A percentile compares a stretch with the other conserved stretches of the same genome.
Evolutionary conservation across 2,329 filamentous ascomycete genomes (phyloP).

Genomic region (Waltergamsia citrina): DNA sequence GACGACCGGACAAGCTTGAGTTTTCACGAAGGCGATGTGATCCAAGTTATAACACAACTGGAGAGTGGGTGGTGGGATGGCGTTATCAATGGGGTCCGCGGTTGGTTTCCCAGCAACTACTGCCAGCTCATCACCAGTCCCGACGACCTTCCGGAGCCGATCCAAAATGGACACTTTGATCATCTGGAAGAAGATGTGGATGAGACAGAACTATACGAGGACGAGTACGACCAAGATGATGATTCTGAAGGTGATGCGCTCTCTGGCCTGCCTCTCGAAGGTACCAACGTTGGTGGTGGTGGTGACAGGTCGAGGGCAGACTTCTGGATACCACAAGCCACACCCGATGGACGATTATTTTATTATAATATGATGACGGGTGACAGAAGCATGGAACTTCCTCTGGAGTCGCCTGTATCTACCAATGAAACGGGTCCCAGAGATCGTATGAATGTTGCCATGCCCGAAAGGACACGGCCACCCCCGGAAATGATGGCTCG

Average conservation of each 20-base stretch:
- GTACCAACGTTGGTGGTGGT: slow-evolving; percentile 49
- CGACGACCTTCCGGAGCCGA: slow-evolving; percentile 59
- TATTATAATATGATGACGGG: slow-evolving; percentile 98
- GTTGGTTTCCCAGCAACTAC: slow-evolving; percentile 99
- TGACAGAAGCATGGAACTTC: slow-evolving; percentile 88
- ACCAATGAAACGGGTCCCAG: slow-evolving; percentile 74
- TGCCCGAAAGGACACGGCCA: slow-evolving; percentile 83
- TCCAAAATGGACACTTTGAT: slow-evolving; percentile 43
- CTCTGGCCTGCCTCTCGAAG: slow-evolving; percentile 59
- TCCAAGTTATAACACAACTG: slow-evolving; percentile 95
- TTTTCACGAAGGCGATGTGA: slow-evolving; percentile 94
- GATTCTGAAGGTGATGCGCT: slow-evolving; percentile 53
- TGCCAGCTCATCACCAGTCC: slow-evolving; percentile 76
- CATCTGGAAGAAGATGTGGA: slow-evolving; percentile 54
- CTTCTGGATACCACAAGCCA: slow-evolving; percentile 98
- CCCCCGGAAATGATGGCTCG: slow-evolving; percentile 87
- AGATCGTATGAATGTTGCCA: slow-evolving; percentile 78
- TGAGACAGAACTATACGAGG: slow-evolving; percentile 54
- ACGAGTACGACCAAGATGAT: slow-evolving; percentile 57
- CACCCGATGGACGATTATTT: slow-evolving; percentile 82
- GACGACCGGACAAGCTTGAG: slow-evolving; percentile 95
- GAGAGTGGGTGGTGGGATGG: slow-evolving; percentile 99
- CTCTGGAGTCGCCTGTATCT: slow-evolving; percentile 79
- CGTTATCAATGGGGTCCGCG: slow-evolving; percentile 90
- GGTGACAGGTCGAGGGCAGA: slow-evolving; percentile 74